Evolutionary conservation across 129 eudicot species (phyloP).

Genomic region (Tanacetum coccineum): DNA sequence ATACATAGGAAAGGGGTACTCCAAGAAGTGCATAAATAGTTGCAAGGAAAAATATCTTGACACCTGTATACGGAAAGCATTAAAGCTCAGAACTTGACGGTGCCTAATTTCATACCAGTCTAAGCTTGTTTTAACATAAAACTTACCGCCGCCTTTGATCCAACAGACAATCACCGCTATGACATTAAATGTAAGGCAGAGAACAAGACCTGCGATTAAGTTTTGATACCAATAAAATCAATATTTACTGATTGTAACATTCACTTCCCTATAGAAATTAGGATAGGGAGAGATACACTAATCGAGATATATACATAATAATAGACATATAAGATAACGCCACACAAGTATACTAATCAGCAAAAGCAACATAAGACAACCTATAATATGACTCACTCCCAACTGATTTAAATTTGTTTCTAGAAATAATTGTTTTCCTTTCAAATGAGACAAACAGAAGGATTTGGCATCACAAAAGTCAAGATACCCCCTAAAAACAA

Average conservation of each 20-base stretch:
- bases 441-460: not conserved
- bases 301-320: constrained; percentile 4
- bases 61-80: constrained; percentile 48
- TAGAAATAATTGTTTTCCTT: constrained; percentile 9
- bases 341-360: not conserved
- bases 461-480: not conserved
- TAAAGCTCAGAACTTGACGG: constrained; percentile 13
- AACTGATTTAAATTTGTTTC: not conserved
- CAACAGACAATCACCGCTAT: constrained; percentile 84
- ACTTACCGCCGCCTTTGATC: constrained; percentile 90
- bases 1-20: constrained; percentile 77
- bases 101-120: constrained; percentile 11
- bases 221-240: not conserved
- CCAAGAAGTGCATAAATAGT: constrained; percentile 83
- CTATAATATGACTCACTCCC: not conserved
- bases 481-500: constrained; percentile 4
- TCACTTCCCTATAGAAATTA: not conserved
- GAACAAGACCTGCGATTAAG: constrained; percentile 69
- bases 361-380: constrained; percentile 9
- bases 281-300: not conserved
- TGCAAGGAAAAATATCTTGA: constrained; percentile 85
- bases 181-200: constrained; percentile 77
- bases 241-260: constrained; percentile 7
- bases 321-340: not conserved
- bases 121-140: constrained; percentile 2